A percentile compares a stretch with the other conserved stretches of the same genome.
phyloP scores from a whole-genome alignment of 352 stramenopile species.

The Phytophthora sp. region DNA sequence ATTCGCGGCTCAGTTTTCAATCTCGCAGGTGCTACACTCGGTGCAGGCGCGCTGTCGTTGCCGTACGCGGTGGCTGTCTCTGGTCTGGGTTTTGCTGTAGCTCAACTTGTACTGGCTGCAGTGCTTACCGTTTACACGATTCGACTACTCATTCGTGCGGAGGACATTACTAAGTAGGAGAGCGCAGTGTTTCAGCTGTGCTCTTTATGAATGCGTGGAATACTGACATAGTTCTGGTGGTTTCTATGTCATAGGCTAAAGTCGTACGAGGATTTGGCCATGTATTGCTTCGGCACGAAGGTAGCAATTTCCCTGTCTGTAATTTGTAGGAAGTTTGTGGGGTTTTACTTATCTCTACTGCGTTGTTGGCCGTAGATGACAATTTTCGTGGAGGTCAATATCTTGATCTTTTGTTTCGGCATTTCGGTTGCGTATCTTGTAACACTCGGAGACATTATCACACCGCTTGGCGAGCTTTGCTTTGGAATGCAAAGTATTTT shows the following conservation, averaged over 20 bases:
- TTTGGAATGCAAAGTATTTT: constrained; percentile 68
- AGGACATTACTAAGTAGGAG: constrained; percentile 79
- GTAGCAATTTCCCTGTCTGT: constrained; percentile 10
- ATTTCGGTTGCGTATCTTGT: constrained; percentile 87
- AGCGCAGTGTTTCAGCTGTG: background rate
- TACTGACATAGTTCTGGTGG: background rate
- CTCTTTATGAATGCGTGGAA: background rate
- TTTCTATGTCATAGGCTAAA: constrained; percentile 59
- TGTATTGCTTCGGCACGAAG: constrained; percentile 86
- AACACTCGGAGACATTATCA: constrained; percentile 84
- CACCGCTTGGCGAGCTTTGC: constrained; percentile 72
- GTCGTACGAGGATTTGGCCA: constrained; percentile 86
- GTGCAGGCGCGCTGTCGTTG: constrained; percentile 76
- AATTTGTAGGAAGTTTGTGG: too few relatives aligned
- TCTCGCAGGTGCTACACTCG: constrained; percentile 79
- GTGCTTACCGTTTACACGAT: constrained; percentile 86
- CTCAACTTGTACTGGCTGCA: constrained; percentile 70
- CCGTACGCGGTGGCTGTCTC: constrained; percentile 85
- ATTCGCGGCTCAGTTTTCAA: constrained; percentile 89
- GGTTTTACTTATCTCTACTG: constrained; percentile 2
- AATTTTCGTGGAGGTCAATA: constrained; percentile 88
- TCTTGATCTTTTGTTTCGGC: constrained; percentile 87
- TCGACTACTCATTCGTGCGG: constrained; percentile 76
- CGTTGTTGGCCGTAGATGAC: constrained; percentile 43
- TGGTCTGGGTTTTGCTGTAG: constrained; percentile 75